Conservation (phyloP, 495 filamentous ascomycete genomes). For the Cudoniella acicularis region DNA sequence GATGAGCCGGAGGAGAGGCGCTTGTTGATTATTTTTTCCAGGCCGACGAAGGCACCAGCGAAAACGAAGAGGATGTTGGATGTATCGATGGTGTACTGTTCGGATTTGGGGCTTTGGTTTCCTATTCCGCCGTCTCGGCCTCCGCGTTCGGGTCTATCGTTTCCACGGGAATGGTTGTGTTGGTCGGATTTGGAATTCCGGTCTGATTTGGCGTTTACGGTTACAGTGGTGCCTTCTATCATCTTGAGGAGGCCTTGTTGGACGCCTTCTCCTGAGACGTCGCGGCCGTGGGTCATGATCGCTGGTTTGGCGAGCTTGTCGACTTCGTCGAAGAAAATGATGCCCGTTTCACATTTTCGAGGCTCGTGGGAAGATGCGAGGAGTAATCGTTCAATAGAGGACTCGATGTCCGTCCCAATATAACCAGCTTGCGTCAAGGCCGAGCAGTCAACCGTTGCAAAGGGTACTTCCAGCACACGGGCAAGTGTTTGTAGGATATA, state of each 20-base stretch:
- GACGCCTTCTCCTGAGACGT: slow-evolving; percentile 89
- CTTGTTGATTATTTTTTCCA: slow-evolving; percentile 84
- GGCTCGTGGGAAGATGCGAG: slow-evolving; percentile 90
- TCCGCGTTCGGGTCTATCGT: slow-evolving; percentile 15
- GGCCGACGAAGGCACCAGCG: slow-evolving; percentile 89
- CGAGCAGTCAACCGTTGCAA: slow-evolving; percentile 96
- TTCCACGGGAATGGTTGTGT: not conserved
- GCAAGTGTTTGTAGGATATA: slow-evolving; percentile 71
- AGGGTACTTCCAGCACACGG: slow-evolving; percentile 81
- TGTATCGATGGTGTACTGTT: slow-evolving; percentile 87
- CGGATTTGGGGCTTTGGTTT: slow-evolving; percentile 54
- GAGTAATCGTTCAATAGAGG: slow-evolving; percentile 84
- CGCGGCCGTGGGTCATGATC: slow-evolving; percentile 55
- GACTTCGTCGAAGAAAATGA: slow-evolving; percentile 93
- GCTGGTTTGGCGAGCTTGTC: slow-evolving; percentile 77
- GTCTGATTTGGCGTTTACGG: slow-evolving; percentile 68
- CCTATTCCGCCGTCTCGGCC: slow-evolving; percentile 15
- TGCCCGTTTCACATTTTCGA: slow-evolving; percentile 80
- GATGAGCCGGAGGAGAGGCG: slow-evolving; percentile 75
- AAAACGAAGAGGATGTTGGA: slow-evolving; percentile 97
- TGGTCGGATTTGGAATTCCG: slow-evolving; percentile 13
- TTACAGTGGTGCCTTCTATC: slow-evolving; percentile 91
- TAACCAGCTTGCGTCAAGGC: slow-evolving; percentile 97
- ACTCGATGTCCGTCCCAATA: slow-evolving; percentile 93
- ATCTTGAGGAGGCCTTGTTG: slow-evolving; percentile 96